Base-by-base conservation (phyloP, 139 green algal species). In the Chlorella ohadii region DNA sequence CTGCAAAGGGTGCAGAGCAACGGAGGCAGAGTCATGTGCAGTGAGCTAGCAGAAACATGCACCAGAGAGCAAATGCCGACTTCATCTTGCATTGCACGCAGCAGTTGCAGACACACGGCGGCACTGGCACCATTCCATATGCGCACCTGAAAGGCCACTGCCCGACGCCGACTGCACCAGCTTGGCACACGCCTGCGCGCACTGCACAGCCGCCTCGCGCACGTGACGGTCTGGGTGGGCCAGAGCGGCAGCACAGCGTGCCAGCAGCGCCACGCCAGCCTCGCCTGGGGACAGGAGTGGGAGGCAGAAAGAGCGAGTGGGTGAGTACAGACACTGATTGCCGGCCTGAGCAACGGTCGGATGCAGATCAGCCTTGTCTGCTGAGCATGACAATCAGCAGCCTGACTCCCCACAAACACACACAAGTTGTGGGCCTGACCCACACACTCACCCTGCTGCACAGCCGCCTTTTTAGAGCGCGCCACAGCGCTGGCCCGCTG, bases 181-280 rank as follows among this genome's bases (percentile, higher is more conserved):
- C 39, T 77, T 56, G 27, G 59, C 76, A 15, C 31, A 44, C 36
- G 55, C 51, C 34, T 39, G 64, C 6, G 31, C 63, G 25, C 41
- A 38, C 15, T 31, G 20, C 6, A 72, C 41, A 9, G 36, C 85
- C 1, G 85, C 79, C 5, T n/a, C 15, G 20, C 85, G 79, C 57
- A 87, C 64, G 20, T 19, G 65, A 22, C 59, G 39, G 61, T 61
- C n/a, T 19, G 85, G 66, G 72, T 84, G 70, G 79, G 38, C 34
- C 47, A 89, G 44, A 47, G 55, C 63, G 22, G 15, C 15, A 59
- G 17, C 61, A 66, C 44, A 87, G 68, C 78, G 72, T 12, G 78
- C 83, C 70, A 87, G 70, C 56, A 73, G 9, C 19, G 78, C 63
- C 63, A 83, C 9, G 61, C 44, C n/a, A 0, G 31, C 72, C 22